Base-by-base conservation (phyloP, 768 basidiomycete genomes). In the Lentinula sp. region DNA sequence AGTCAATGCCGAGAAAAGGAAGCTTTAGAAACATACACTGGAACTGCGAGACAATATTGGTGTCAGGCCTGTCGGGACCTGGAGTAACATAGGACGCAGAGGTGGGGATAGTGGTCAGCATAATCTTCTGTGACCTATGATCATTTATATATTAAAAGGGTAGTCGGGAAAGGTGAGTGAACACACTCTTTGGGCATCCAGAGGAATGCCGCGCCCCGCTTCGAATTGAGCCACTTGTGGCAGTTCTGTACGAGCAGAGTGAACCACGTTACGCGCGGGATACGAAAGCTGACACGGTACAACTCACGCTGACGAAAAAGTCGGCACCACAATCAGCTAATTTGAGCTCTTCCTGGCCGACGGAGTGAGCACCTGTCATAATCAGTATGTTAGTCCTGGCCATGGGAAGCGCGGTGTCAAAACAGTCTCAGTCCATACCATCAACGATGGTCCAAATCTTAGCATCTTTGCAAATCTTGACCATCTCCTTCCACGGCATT, bases 191-290 rank as follows among this genome's bases (percentile, higher is more conserved):
- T 66, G 15, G 71, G 64, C 15, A 72, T 70, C 56, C 69, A 71
- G 31, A 88, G 70, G 28, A 84, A 70, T 0, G 85, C 79, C 49
- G 76, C 80, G 6, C 78, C 75, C 16, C 86, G 75, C 68, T 84
- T 79, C 3, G 78, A 75, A 62, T 72, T 79, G 9, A 87, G 69
- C 87, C 86, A 88, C 67, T 88, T 88, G 70, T 87, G 84, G 62
- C 82, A 83, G 63, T 85, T 87, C 76, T 83, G 61, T 31, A 32
- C 63, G 57, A 48, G 21, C 21, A n/a, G 6, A 16, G 21, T 23
- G 6, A 9, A 48, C 21, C 37, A 39, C 63, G 65, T 52, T 11
- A 18, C 11, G 2, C 21, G 21, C 16, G 21, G 21, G 2, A n/a
- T 7, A 6, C 6, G 23, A 50, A 39, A 21, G 6, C 43, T 73